These are phyloP conservation scores for Penicillium daleae DNA, from an alignment of 495 filamentous ascomycete genomes.

Conservation along the genomic window DNA sequence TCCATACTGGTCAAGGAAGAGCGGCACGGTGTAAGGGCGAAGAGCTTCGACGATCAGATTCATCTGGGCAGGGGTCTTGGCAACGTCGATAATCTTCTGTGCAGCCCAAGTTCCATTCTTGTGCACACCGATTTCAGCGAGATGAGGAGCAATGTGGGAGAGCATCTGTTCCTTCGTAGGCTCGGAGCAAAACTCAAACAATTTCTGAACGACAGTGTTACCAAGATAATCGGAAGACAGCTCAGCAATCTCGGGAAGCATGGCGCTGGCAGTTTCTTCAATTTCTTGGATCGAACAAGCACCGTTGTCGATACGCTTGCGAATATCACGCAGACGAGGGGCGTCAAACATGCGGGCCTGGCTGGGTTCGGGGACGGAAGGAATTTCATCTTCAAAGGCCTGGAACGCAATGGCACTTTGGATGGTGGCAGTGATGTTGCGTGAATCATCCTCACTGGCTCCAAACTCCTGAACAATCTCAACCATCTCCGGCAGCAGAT, in stretches of 20 bases:
- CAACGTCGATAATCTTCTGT: conserved; percentile 98
- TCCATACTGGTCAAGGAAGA: conserved; percentile 97
- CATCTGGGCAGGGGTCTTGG: conserved; percentile 83
- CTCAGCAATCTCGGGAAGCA: conserved; percentile 96
- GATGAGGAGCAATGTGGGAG: conserved; percentile 80
- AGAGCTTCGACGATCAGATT: conserved; percentile 80
- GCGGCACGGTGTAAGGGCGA: conserved; percentile 79
- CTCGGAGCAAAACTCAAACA: conserved; percentile 96
- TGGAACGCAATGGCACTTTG: conserved; percentile 75
- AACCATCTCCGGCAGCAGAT: conserved; percentile 80
- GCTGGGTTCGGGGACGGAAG: conserved; percentile 83
- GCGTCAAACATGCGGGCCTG: conserved; percentile 93
- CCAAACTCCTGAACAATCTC: conserved; percentile 89
- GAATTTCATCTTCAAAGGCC: conserved; percentile 79
- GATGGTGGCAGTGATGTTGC: conserved; percentile 72
- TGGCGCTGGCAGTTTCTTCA: conserved; percentile 85
- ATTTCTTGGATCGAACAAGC: conserved; percentile 84
- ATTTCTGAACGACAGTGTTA: conserved; percentile 98
- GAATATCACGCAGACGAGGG: conserved; percentile 91
- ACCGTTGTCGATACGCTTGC: conserved; percentile 96
- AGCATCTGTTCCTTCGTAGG: conserved; percentile 90
- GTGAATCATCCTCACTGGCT: conserved; percentile 77
- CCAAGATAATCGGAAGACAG: conserved; percentile 93
- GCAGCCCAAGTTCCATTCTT: conserved; percentile 99
- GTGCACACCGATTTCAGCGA: conserved; percentile 95